These are phyloP conservation scores for Nicotiana undulata DNA, from an alignment of 257 asterid genomes.

Conservation along the genomic window DNA sequence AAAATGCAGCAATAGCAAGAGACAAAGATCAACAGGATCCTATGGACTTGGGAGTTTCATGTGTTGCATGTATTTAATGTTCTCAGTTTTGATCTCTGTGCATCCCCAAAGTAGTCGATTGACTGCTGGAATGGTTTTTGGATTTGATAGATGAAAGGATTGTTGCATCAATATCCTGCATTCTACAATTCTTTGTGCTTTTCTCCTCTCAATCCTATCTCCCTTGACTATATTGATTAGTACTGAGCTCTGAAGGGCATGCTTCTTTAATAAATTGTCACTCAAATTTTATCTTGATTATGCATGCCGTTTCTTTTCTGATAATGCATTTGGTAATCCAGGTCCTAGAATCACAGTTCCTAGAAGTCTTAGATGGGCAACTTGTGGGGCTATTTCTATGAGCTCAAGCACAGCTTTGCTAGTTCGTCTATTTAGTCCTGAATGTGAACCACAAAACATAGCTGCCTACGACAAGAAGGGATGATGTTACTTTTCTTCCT, in stretches of 20 bases:
- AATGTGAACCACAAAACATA: slow-evolving; percentile 85
- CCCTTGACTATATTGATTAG: neutral
- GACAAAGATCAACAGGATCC: too few relatives aligned
- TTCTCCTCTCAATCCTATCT: neutral
- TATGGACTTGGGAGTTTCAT: neutral
- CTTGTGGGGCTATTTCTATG: slow-evolving; percentile 62
- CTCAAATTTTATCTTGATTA: neutral
- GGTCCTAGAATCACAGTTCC: slow-evolving; percentile 82
- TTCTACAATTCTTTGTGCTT: neutral
- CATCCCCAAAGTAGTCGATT: neutral
- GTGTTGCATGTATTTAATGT: neutral
- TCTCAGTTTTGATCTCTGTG: neutral
- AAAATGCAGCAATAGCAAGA: neutral
- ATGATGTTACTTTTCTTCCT: neutral
- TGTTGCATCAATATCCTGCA: neutral
- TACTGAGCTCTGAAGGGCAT: neutral
- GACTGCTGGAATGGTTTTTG: neutral
- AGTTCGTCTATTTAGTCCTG: slow-evolving; percentile 69
- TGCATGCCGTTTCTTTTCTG: neutral
- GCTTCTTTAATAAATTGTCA: neutral
- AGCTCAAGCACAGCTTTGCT: slow-evolving; percentile 64
- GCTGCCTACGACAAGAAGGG: slow-evolving; percentile 66
- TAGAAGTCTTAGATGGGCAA: slow-evolving; percentile 75
- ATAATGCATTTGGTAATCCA: slow-evolving; percentile 23
- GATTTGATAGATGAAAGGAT: neutral